phyloP scores from a whole-genome alignment of 2,329 filamentous ascomycete species.

The Cytospora paraplurivora region DNA sequence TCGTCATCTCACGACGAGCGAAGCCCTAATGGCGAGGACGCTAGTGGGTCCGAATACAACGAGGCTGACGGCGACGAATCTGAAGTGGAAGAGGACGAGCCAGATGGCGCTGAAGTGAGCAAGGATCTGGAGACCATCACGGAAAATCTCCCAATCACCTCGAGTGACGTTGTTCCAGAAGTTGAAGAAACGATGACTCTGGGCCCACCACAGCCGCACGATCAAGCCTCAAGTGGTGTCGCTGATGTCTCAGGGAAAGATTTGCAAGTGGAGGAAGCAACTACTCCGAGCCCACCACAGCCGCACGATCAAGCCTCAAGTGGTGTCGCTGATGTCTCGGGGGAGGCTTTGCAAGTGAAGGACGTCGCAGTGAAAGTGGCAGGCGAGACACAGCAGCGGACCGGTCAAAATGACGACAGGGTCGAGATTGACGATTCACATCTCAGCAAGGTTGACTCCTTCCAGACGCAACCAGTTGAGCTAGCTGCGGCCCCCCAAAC shows the following conservation, averaged over 20 bases:
- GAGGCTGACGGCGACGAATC: slow-evolving; percentile 14
- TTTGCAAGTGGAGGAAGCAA: slow-evolving; percentile 17
- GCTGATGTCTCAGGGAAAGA: neutral
- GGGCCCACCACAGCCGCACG: neutral
- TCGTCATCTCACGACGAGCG: neutral
- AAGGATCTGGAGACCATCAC: slow-evolving; percentile 8
- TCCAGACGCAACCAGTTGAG: slow-evolving; percentile 10
- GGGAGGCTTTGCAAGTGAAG: neutral
- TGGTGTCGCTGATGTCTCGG: neutral
- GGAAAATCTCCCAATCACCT: neutral
- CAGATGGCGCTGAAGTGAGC: neutral
- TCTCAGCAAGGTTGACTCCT: neutral
- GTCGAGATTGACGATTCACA: neutral
- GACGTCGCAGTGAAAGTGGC: neutral
- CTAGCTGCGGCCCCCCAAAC: slow-evolving; percentile 7
- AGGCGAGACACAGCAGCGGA: neutral
- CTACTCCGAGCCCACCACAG: neutral
- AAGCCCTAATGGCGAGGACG: neutral
- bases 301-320: neutral
- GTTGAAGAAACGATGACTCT: slow-evolving; percentile 18
- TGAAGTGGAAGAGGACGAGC: slow-evolving; percentile 27
- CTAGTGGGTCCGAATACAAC: slow-evolving; percentile 7
- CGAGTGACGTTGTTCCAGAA: slow-evolving; percentile 6
- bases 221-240: neutral
- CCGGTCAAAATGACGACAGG: neutral